Evolutionary conservation across 768 basidiomycete species (phyloP).

Genomic region (Tricholoma furcatifolium): DNA sequence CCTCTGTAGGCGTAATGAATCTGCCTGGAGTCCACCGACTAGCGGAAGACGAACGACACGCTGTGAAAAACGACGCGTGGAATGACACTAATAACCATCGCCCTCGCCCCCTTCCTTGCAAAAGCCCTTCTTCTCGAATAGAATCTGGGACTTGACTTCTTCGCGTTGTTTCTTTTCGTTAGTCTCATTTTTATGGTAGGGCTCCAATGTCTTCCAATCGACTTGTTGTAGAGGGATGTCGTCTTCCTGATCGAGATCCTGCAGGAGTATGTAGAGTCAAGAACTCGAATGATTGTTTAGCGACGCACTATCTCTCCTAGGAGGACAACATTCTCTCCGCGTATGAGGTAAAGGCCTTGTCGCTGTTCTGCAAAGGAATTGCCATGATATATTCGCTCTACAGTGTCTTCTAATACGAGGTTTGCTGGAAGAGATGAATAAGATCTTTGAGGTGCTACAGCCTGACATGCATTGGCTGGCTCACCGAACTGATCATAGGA

Average conservation of each 20-base stretch:
- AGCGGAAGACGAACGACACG: not conserved
- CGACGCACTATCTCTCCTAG: conserved; percentile 89
- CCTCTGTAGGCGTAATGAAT: conserved; percentile 22
- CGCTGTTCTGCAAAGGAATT: conserved; percentile 85
- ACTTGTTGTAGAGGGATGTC: conserved; percentile 77
- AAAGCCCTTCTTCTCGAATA: conserved; percentile 86
- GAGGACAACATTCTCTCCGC: conserved; percentile 97
- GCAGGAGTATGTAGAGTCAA: conserved; percentile 6
- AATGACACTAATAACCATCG: conserved; percentile 76
- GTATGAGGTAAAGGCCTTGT: conserved; percentile 89
- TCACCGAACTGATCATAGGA: conserved; percentile 99
- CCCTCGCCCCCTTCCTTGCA: conserved; percentile 96
- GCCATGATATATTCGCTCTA: conserved; percentile 92
- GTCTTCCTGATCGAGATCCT: conserved; percentile 95
- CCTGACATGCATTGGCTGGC: conserved; percentile 19
- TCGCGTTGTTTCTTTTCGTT: conserved; percentile 80
- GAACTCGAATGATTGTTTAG: not conserved
- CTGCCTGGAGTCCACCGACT: conserved; percentile 15
- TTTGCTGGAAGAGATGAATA: conserved; percentile 61
- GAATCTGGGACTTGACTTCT: conserved; percentile 75
- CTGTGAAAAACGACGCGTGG: not conserved
- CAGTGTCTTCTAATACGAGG: conserved; percentile 92
- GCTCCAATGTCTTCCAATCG: conserved; percentile 66
- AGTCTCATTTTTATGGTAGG: conserved; percentile 71
- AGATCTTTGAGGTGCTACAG: not conserved